Evolutionary conservation across 805 yeast genomes (phyloP), one percentile per base, ranked within the genome.

Genomic region (Wickerhamiella parazyma): DNA sequence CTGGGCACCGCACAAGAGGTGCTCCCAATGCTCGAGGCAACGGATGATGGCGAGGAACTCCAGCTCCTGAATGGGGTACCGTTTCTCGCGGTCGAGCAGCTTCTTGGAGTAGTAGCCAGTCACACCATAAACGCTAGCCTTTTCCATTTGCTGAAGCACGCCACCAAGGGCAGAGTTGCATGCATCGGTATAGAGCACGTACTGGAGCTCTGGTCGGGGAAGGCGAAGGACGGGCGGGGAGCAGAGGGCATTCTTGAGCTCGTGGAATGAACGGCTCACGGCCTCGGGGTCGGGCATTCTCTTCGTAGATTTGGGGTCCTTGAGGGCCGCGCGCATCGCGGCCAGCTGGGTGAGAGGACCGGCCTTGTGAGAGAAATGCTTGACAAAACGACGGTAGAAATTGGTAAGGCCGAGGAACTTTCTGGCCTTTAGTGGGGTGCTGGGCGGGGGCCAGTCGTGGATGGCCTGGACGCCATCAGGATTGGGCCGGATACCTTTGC

Each of bases 331-430:
- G 11, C 29, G 11, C 29, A 25, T n/a, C 5, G 19, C 37, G 12
- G 14, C 25, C 3, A 34, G 20, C 10, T 10, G 19, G 6, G 3
- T 6, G 4, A 34, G 25, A 3, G 25, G 25, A 3, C 21, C 24
- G 4, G 37, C 37, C 17, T 19, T 17, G 14, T 6, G n/a, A 8
- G 40, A 5, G 22, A 36, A 25, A 4, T 36, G 6, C 16, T 33
- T 33, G 17, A 36, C 17, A 14, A 36, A 36, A 14, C 33, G 40
- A 33, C 40, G 33, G 21, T 36, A 36, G 33, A 36, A 36, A 16
- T 36, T 24, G n/a, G 40, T 33, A 5, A 36, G 33, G 17, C 33
- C 40, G 12, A 36, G 33, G 22, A 36, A 36, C 12, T 11, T 14
- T 17, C 17, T 20, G 12, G 40, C 40, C 5, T 16, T 8, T 3